These are phyloP conservation scores for Colletotrichum orbiculare DNA, from an alignment of 2,329 filamentous ascomycete genomes.

Conservation along the genomic window DNA sequence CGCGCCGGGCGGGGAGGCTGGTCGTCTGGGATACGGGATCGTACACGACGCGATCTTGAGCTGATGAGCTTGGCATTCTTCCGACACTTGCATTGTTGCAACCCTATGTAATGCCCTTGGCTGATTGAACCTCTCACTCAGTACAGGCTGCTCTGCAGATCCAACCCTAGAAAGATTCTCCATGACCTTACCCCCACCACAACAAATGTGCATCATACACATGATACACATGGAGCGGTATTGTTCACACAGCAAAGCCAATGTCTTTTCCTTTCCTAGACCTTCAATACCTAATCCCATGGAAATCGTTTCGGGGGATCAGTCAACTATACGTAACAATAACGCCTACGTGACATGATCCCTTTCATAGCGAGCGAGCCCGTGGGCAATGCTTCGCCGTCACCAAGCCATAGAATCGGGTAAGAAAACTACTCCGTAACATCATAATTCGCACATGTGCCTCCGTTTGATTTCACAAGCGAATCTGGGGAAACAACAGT, in stretches of 20 bases:
- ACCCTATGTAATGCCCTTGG: too few species aligned
- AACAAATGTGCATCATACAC: background rate
- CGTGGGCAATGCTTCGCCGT: conserved; percentile 33
- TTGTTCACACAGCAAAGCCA: background rate
- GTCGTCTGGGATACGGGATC: conserved; percentile 69
- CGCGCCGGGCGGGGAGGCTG: conserved; percentile 64
- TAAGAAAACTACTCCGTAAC: conserved; percentile 32
- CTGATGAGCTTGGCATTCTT: too few species aligned
- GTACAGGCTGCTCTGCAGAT: too few species aligned
- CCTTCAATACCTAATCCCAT: conserved; percentile 15
- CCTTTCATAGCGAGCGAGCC: conserved; percentile 34
- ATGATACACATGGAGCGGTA: background rate
- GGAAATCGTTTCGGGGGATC: conserved; percentile 7
- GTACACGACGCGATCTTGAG: conserved; percentile 37
- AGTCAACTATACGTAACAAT: conserved; percentile 14
- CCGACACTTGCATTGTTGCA: too few species aligned
- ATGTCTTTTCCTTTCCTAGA: conserved; percentile 24
- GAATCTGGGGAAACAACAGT: background rate
- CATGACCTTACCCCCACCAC: background rate
- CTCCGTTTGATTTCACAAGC: conserved; percentile 21
- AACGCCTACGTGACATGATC: conserved; percentile 13
- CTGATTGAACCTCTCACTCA: too few species aligned
- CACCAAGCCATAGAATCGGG: conserved; percentile 35
- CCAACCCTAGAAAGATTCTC: too few species aligned
- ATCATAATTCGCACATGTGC: conserved; percentile 34